Evolutionary conservation across 1,284 basidiomycete species (phyloP).

Genomic region (Marasmius tenuissimus): DNA sequence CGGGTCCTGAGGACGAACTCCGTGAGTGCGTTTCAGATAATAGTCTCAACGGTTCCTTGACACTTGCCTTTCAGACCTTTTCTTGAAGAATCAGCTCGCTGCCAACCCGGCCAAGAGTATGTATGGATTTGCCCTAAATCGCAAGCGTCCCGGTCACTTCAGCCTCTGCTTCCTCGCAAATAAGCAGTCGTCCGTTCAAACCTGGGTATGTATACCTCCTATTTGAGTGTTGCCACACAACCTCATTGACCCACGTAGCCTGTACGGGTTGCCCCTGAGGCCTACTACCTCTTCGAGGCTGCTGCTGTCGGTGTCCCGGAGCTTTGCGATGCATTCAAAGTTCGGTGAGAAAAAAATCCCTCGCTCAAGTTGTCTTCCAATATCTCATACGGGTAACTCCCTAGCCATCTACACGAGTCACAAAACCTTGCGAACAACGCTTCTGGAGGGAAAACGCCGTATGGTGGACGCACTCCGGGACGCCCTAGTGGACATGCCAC

Average conservation of each 20-base stretch:
- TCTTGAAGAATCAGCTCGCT: slow-evolving; percentile 85
- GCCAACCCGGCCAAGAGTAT: slow-evolving; percentile 94
- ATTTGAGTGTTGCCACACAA: neutral
- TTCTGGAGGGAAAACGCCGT: slow-evolving; percentile 78
- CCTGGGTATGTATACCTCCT: slow-evolving; percentile 64
- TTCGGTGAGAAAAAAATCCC: slow-evolving; percentile 50
- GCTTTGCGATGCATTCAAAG: slow-evolving; percentile 95
- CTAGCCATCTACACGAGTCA: slow-evolving; percentile 77
- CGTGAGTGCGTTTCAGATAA: slow-evolving; percentile 55
- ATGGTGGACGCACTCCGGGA: slow-evolving; percentile 76
- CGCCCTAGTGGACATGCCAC: slow-evolving; percentile 67
- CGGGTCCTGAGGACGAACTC: slow-evolving; percentile 84
- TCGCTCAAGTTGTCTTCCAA: slow-evolving; percentile 5
- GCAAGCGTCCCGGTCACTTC: slow-evolving; percentile 90
- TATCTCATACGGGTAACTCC: slow-evolving; percentile 15
- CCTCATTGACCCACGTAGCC: slow-evolving; percentile 49
- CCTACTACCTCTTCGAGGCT: slow-evolving; percentile 87
- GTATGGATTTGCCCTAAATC: slow-evolving; percentile 95
- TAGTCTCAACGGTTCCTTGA: neutral
- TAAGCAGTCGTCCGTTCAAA: slow-evolving; percentile 87
- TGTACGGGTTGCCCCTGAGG: slow-evolving; percentile 86
- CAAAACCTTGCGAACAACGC: slow-evolving; percentile 63
- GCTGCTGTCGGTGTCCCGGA: slow-evolving; percentile 88
- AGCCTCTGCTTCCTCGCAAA: slow-evolving; percentile 92
- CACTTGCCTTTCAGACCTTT: slow-evolving; percentile 60